A percentile compares a stretch with the other conserved stretches of the same genome.
phyloP scores from a whole-genome alignment of 2,329 filamentous ascomycete species.

The Fusarium sp. region DNA sequence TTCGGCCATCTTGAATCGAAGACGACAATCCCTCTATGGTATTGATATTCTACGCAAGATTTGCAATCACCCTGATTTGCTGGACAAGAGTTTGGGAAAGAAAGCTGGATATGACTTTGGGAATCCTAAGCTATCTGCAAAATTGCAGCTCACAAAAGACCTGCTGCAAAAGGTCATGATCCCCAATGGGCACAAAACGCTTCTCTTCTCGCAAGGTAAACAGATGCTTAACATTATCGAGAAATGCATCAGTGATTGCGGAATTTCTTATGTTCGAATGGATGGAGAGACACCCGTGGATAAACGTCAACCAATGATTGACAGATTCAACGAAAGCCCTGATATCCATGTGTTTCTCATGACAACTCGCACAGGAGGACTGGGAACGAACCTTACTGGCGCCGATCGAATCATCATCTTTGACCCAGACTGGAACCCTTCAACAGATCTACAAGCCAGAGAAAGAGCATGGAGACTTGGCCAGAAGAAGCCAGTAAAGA shows the following conservation, averaged over 20 bases:
- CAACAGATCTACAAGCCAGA: constrained; percentile 92
- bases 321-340: constrained; percentile 88
- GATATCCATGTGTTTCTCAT: constrained; percentile 88
- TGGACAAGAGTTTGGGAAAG: constrained; percentile 67
- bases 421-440: constrained; percentile 98
- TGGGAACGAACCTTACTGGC: constrained; percentile 94
- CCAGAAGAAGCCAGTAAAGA: constrained; percentile 93
- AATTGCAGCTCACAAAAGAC: constrained; percentile 94
- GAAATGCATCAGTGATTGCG: constrained; percentile 77
- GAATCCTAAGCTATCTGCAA: constrained; percentile 82
- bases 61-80: constrained; percentile 94
- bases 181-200: constrained; percentile 87
- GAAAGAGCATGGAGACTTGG: constrained; percentile 96
- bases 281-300: constrained; percentile 92
- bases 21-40: constrained; percentile 84
- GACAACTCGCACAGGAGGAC: constrained; percentile 93
- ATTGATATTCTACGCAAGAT: constrained; percentile 95
- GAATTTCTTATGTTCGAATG: constrained; percentile 86
- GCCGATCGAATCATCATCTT: constrained; percentile 98
- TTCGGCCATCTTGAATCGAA: constrained; percentile 79
- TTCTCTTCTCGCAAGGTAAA: constrained; percentile 92
- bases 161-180: constrained; percentile 87
- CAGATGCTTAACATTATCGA: constrained; percentile 97
- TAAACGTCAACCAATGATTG: constrained; percentile 87
- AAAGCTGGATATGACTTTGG: constrained; percentile 82